phyloP scores from a whole-genome alignment of 2,329 filamentous ascomycete genomes.

The Aspergillus brasiliensis region DNA sequence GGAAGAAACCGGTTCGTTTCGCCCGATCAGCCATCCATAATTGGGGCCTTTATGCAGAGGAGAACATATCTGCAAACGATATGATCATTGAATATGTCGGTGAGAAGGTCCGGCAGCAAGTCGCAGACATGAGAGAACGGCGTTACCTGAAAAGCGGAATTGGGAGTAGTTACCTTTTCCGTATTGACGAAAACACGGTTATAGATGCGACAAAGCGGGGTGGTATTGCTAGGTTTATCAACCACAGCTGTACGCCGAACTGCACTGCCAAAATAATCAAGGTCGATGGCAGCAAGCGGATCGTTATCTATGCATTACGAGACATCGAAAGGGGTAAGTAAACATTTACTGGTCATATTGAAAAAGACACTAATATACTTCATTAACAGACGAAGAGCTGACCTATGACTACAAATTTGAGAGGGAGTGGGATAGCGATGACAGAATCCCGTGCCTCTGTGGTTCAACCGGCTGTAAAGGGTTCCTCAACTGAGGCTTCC shows the following conservation, averaged over 20 bases:
- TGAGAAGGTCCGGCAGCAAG: constrained; percentile 93
- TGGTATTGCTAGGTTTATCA: constrained; percentile 97
- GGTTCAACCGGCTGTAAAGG: constrained; percentile 96
- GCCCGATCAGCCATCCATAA: constrained; percentile 97
- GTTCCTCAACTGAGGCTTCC: constrained; percentile 78
- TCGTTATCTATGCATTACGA: constrained; percentile 96
- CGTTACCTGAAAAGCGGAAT: constrained; percentile 95
- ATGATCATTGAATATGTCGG: constrained; percentile 99
- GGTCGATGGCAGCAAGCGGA: constrained; percentile 95
- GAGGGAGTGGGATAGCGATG: constrained; percentile 89
- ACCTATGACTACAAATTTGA: constrained; percentile 99
- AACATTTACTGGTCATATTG: background rate
- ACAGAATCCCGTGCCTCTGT: constrained; percentile 96
- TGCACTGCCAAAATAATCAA: constrained; percentile 99
- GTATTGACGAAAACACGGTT: constrained; percentile 96
- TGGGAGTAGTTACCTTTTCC: constrained; percentile 95
- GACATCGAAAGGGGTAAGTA: constrained; percentile 94
- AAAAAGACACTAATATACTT: constrained; percentile 13
- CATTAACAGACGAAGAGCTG: constrained; percentile 81
- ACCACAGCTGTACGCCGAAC: constrained; percentile 95
- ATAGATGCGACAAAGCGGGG: constrained; percentile 98
- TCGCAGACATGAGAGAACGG: constrained; percentile 92
- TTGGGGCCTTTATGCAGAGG: constrained; percentile 96
- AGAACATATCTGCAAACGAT: constrained; percentile 94
- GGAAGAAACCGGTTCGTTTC: constrained; percentile 98